Percentiles rank a stretch among this genome's conserved stretches.
Evolutionary conservation across 2,329 filamentous ascomycete genomes (phyloP).

Genomic region (Paraphaeosphaeria minitans): DNA sequence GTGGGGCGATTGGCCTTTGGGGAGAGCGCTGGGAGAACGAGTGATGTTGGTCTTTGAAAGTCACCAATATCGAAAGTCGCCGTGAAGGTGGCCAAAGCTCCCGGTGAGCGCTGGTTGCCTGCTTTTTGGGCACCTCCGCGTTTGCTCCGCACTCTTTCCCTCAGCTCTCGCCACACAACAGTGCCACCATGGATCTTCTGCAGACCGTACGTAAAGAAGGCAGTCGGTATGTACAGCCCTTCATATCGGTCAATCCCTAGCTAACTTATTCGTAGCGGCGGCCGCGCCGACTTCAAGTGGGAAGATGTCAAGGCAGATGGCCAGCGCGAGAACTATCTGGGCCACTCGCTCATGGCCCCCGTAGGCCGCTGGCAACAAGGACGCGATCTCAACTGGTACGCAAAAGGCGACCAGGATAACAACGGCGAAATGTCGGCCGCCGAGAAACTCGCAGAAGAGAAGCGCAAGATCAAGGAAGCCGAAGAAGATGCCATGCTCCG

Average conservation of each 20-base stretch:
- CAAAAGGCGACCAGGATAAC: slow-evolving; percentile 60
- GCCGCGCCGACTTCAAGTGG: slow-evolving; percentile 92
- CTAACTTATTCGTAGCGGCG: slow-evolving; percentile 63
- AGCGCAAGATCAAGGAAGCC: slow-evolving; percentile 82
- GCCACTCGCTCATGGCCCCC: slow-evolving; percentile 88
- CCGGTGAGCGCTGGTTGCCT: neutral
- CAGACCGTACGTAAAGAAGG: slow-evolving; percentile 91
- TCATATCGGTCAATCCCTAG: neutral
- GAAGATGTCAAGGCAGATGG: slow-evolving; percentile 85
- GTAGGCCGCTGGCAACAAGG: slow-evolving; percentile 91
- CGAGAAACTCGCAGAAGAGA: slow-evolving; percentile 69
- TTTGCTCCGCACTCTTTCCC: slow-evolving; percentile 14
- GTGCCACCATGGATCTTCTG: slow-evolving; percentile 79
- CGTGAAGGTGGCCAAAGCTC: slow-evolving; percentile 13
- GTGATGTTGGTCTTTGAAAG: neutral
- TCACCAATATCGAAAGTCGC: slow-evolving; percentile 6
- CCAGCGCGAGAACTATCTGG: slow-evolving; percentile 89
- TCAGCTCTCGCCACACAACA: slow-evolving; percentile 15
- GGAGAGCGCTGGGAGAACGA: slow-evolving; percentile 9
- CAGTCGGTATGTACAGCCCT: slow-evolving; percentile 60
- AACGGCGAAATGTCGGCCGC: slow-evolving; percentile 62
- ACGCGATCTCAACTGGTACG: slow-evolving; percentile 70
- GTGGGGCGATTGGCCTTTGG: slow-evolving; percentile 8
- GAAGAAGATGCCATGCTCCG: slow-evolving; percentile 89
- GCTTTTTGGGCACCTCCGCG: slow-evolving; percentile 10